Base-by-base conservation (phyloP, 2,329 filamentous ascomycete species). In the Colletotrichum truncatum region DNA sequence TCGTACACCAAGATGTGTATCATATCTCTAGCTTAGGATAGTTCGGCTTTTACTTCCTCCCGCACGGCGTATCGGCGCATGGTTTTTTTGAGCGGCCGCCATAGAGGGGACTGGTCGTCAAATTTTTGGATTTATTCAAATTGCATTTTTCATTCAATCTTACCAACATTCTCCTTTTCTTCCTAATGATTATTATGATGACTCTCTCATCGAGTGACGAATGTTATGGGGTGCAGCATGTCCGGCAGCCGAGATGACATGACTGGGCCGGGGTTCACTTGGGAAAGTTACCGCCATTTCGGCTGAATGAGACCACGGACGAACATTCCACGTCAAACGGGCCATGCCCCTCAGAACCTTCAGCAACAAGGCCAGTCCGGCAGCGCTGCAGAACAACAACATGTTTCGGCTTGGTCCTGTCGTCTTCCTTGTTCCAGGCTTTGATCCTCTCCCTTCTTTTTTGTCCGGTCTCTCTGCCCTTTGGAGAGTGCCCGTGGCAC, bases 31-130 rank as follows among this genome's bases (percentile, higher is more conserved):
- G 57, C 9, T 58, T 66, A 66, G 59, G 63, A 63, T 63, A 66
- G 57, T 63, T 52, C 51, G 51, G 65, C 48, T 49, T 58, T 48
- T 25, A 21, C 25, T 28, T 58, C 39, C 39, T 48, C 53, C 54
- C 45, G 64, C 67, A 60, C 43, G 67, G 67, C 67, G 67, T 67
- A 59, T 38, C 34, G 67, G 67, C 45, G 66, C 53, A 59, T 66
- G 32, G 57, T 57, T 56, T 43, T 59, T 53, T 64, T 10, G 5
- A 48, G 61, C 52, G 64, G 48, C 45, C 60, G 64, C 48, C 46
- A 51, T 11, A 43, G 41, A 48, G 45, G 53, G 26, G 51, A 46
- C 14, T 53, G 46, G 64, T 46, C 52, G 11, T 52, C 38, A 64
- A 56, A n/a, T 18, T 28, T 56, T 46, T 34, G 39, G 9, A 54